These are phyloP conservation scores for Sisymbrium irio DNA, from an alignment of 345 rosid genomes.

Conservation along the genomic window DNA sequence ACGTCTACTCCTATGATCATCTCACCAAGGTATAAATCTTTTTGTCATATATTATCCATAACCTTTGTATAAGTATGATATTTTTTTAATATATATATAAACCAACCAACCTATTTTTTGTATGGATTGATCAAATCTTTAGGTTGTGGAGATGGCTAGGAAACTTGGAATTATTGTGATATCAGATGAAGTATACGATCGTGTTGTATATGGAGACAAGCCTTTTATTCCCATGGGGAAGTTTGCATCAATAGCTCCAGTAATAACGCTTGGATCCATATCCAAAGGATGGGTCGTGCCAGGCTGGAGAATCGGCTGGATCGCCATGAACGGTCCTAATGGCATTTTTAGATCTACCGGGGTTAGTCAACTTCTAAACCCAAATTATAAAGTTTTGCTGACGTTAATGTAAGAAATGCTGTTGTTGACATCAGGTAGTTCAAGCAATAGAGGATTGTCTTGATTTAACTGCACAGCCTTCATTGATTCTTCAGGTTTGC, in stretches of 20 bases:
- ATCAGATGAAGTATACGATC: neutral
- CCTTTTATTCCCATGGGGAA: neutral
- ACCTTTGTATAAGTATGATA: no score
- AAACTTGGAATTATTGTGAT: neutral
- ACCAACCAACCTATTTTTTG: neutral
- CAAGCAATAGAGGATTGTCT: conserved; percentile 40
- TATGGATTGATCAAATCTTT: no score
- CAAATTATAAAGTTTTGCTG: no score
- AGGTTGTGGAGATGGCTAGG: neutral
- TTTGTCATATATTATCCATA: no score
- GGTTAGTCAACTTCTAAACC: conserved; percentile 24
- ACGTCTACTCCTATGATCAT: conserved; percentile 36
- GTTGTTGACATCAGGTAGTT: conserved; percentile 32
- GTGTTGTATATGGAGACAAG: neutral
- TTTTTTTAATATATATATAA: no score
- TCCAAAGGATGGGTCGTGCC: conserved; percentile 56
- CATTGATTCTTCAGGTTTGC: conserved; percentile 47
- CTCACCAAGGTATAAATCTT: conserved; percentile 25
- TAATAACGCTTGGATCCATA: conserved; percentile 50
- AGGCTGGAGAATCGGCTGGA: conserved; percentile 61
- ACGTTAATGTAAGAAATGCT: no score
- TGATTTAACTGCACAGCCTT: conserved; percentile 35
- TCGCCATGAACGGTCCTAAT: conserved; percentile 39
- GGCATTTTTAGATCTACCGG: conserved; percentile 32
- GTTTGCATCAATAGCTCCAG: conserved; percentile 50